Evolutionary conservation across 192 early-diverging fungal genomes (phyloP).

Genomic region (Chytriomyces sp.): DNA sequence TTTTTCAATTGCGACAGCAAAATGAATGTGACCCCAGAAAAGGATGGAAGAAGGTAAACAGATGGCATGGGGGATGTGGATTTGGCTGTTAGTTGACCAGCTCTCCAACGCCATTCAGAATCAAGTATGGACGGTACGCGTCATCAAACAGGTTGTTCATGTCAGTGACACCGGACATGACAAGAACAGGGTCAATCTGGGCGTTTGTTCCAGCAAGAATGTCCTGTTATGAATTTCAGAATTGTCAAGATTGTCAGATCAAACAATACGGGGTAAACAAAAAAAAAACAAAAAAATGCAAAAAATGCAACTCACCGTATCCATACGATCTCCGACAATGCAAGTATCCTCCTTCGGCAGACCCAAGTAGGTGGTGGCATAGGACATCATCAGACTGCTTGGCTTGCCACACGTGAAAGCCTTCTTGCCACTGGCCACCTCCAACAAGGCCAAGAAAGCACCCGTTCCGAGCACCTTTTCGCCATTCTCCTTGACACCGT

Average conservation of each 20-base stretch:
- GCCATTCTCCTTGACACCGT: conserved; percentile 53
- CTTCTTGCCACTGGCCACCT: conserved; percentile 63
- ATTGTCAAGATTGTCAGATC: not conserved
- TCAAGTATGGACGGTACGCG: conserved; percentile 61
- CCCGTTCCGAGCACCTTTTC: conserved; percentile 56
- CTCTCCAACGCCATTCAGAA: conserved; percentile 60
- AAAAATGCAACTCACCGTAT: conserved; percentile 45
- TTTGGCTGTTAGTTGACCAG: not conserved
- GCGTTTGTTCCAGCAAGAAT: conserved; percentile 65
- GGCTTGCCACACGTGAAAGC: conserved; percentile 68
- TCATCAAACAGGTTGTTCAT: conserved; percentile 47
- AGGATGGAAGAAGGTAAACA: too few species aligned
- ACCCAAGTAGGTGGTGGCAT: conserved; percentile 60
- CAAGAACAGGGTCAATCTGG: conserved; percentile 62
- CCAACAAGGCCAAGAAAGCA: conserved; percentile 62
- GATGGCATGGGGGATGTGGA: too few species aligned
- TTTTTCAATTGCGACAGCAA: too few species aligned
- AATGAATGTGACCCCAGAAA: too few species aligned
- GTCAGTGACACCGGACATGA: conserved; percentile 61
- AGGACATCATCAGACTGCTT: conserved; percentile 61
- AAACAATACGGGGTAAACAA: not conserved
- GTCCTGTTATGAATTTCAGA: conserved; percentile 34
- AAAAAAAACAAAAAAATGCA: not conserved
- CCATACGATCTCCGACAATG: conserved; percentile 72
- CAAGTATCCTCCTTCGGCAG: conserved; percentile 61